These are phyloP conservation scores for Mycena haematopus DNA, from an alignment of 768 basidiomycete species.

Conservation along the genomic window DNA sequence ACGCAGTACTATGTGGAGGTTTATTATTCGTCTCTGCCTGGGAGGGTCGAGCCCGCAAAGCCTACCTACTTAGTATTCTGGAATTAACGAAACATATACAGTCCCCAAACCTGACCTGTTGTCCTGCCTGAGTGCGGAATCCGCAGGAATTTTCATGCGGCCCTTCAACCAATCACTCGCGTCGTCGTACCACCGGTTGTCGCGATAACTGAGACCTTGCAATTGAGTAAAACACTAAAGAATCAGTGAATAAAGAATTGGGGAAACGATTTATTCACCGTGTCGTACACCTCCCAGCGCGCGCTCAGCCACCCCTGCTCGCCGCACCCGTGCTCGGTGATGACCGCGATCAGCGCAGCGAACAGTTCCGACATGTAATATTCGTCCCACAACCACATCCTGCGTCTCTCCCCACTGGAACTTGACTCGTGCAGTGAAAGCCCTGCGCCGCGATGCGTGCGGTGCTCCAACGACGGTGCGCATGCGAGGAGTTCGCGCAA, in stretches of 20 bases:
- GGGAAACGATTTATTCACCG: conserved; percentile 1
- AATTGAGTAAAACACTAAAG: not conserved
- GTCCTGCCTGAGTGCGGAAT: conserved; percentile 4
- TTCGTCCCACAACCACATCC: conserved; percentile 10
- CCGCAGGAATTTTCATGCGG: not conserved
- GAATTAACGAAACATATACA: conserved; percentile 6
- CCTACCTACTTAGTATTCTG: not conserved
- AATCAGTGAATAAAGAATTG: not conserved
- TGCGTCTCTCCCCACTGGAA: not conserved
- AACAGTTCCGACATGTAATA: not conserved
- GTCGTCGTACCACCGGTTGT: conserved; percentile 11
- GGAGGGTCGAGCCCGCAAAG: too few relatives aligned
- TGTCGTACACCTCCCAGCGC: conserved; percentile 31
- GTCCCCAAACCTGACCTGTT: conserved; percentile 6
- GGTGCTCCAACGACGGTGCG: not conserved
- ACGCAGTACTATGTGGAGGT: too few relatives aligned
- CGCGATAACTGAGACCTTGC: conserved; percentile 2
- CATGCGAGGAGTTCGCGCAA: not conserved
- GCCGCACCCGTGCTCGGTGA: conserved; percentile 19
- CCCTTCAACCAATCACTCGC: conserved; percentile 16
- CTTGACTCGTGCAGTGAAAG: not conserved
- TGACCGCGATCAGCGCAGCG: conserved; percentile 12
- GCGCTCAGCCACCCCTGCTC: conserved; percentile 25
- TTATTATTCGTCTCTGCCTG: too few relatives aligned
- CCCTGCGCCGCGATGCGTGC: not conserved